Base-by-base conservation (phyloP, 2,329 filamentous ascomycete genomes). In the Proliferodiscus dingleyae region DNA sequence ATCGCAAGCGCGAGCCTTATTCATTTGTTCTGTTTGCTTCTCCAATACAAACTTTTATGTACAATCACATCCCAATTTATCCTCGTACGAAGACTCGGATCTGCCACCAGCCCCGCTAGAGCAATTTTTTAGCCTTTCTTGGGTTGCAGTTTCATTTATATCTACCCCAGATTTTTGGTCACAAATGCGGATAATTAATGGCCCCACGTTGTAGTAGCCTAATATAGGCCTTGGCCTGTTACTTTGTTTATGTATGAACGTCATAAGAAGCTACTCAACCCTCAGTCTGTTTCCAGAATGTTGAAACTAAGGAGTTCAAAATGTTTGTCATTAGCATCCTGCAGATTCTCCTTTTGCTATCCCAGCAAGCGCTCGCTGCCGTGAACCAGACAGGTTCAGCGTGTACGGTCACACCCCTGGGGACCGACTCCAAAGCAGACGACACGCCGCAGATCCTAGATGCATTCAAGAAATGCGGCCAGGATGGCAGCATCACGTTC, bases 381-480 rank as follows among this genome's bases (percentile, higher is more conserved):
- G 30, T 43, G 19, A 41, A 18, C 2, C 19, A 51, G 32, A 44
- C 23, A 3, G 49, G 49, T 16, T 37, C 49, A 16, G 36, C 49
- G 21, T 51, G 49, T 21, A 41, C 37, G 7, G 43, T 49, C 22
- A 49, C 49, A 4, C 49, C 49, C n/a, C 42, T 51, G 4, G 36
- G 37, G n/a, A 29, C 41, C 15, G 16, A 30, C 10, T 21, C 19
- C 5, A 48, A 26, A 3, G 23, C 37, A 21, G 67, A 71, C 38
- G 69, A 71, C 50, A 60, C 66, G 2, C 67, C 68, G 0, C 65
- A 65, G 1, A 70, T 72, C 13, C 37, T 67, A 1, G 43, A 64
- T 2, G 70, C 69, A 0, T 71, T 72, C 48, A 45, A 62, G 3
- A 43, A 61, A 9, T 73, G 70, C 41, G 65, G 68, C 1, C 56